phyloP scores from a whole-genome alignment of 1,284 basidiomycete genomes.

The Farysia itapuensis region DNA sequence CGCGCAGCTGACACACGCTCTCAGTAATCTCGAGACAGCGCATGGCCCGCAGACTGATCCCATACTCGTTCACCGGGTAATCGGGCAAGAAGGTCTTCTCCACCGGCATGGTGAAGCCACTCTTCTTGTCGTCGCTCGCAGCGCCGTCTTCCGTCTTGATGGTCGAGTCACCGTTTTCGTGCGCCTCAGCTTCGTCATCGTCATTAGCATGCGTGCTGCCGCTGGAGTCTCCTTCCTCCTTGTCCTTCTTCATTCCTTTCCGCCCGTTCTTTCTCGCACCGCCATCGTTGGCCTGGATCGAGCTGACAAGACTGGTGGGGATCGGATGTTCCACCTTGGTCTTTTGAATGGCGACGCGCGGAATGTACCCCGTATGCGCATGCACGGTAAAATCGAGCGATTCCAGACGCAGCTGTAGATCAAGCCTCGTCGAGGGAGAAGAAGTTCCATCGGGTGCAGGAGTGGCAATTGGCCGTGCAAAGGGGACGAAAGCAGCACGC shows the following conservation, averaged over 20 bases:
- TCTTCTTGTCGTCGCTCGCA: conserved; percentile 18
- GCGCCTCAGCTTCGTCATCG: not conserved
- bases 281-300: conserved; percentile 14
- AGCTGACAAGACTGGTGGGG: conserved; percentile 20
- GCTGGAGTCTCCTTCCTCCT: conserved; percentile 12
- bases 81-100: conserved; percentile 42
- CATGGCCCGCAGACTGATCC: conserved; percentile 50
- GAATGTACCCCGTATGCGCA: conserved; percentile 34
- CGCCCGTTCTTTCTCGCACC: conserved; percentile 11
- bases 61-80: conserved; percentile 51
- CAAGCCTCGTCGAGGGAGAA: conserved; percentile 16
- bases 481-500: conserved; percentile 33
- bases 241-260: conserved; percentile 10
- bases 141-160: conserved; percentile 18
- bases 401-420: conserved; percentile 34
- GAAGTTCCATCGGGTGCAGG: not conserved
- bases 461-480: not conserved
- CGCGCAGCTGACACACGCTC: conserved; percentile 46
- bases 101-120: conserved; percentile 26
- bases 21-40: conserved; percentile 53
- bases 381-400: conserved; percentile 39
- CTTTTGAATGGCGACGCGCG: conserved; percentile 32
- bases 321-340: conserved; percentile 34
- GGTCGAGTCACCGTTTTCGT: conserved; percentile 14
- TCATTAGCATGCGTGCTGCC: too few species aligned